Percentiles rank a stretch among this genome's conserved stretches.
These are phyloP conservation scores for Saitozyma sp. DNA, from an alignment of 768 basidiomycete genomes.

Conservation along the genomic window DNA sequence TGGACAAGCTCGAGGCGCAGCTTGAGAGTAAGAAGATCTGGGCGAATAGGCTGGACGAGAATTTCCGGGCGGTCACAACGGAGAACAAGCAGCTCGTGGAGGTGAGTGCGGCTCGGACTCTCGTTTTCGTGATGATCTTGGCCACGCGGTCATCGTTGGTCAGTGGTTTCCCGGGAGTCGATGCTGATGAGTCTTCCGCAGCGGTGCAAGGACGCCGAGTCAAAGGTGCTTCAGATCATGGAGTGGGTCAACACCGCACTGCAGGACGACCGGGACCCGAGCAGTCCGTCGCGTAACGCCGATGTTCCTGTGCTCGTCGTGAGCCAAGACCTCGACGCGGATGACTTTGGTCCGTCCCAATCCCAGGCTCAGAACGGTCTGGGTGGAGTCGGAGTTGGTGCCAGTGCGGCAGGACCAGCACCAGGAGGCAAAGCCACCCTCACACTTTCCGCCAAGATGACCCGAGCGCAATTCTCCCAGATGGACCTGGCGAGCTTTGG, in stretches of 20 bases:
- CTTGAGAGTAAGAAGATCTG: conserved; percentile 42
- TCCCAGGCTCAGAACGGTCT: conserved; percentile 30
- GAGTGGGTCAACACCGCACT: conserved; percentile 17
- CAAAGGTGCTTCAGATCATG: conserved; percentile 15
- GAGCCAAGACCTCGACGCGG: background rate
- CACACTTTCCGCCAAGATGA: conserved; percentile 28
- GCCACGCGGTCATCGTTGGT: too few relatives aligned
- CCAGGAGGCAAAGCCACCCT: conserved; percentile 15
- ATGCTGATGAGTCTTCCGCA: conserved; percentile 8
- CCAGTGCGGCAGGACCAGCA: conserved; percentile 1
- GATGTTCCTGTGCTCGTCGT: background rate
- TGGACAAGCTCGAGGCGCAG: conserved; percentile 36
- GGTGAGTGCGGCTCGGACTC: conserved; percentile 20
- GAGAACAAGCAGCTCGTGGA: conserved; percentile 35
- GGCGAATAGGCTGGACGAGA: conserved; percentile 48
- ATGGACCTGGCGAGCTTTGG: conserved; percentile 43
- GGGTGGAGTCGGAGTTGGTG: conserved; percentile 8
- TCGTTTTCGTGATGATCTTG: too few relatives aligned
- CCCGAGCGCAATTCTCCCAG: conserved; percentile 25
- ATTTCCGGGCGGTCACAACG: conserved; percentile 34
- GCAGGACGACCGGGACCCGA: conserved; percentile 1
- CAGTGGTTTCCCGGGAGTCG: background rate
- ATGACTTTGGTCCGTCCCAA: conserved; percentile 17
- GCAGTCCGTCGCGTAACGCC: background rate
- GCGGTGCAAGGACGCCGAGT: conserved; percentile 24